Evolutionary conservation across 2,329 filamentous ascomycete genomes (phyloP).

Genomic region (Claviceps maximensis): DNA sequence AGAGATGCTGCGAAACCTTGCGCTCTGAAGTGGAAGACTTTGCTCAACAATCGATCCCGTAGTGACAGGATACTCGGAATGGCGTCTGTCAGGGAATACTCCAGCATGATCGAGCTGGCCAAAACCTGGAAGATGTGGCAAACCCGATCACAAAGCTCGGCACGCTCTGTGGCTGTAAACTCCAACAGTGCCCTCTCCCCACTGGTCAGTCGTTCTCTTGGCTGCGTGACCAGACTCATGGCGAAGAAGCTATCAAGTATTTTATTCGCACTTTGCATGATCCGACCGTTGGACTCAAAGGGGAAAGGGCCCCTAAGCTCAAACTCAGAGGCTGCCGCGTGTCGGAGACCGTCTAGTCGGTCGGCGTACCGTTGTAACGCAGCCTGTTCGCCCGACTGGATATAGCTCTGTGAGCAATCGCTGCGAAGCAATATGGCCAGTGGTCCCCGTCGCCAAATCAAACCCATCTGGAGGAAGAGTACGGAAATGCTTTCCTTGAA

Average conservation of each 20-base stretch:
- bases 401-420: constrained; percentile 48
- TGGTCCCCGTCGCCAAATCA: constrained; percentile 86
- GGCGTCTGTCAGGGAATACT: constrained; percentile 75
- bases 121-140: constrained; percentile 72
- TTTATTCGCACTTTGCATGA: constrained; percentile 61
- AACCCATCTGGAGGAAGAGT: constrained; percentile 77
- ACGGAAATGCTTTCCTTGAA: constrained; percentile 74
- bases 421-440: constrained; percentile 57
- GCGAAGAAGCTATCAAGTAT: constrained; percentile 84
- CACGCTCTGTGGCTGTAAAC: constrained; percentile 66
- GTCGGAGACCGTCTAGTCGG: constrained; percentile 56
- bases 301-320: constrained; percentile 75
- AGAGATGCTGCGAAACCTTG: constrained; percentile 25
- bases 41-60: constrained; percentile 65
- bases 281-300: constrained; percentile 49
- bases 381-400: constrained; percentile 71
- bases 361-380: constrained; percentile 63
- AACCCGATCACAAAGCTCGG: constrained; percentile 67
- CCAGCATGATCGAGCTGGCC: constrained; percentile 76
- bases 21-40: constrained; percentile 70
- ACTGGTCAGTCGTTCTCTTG: constrained; percentile 56
- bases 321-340: constrained; percentile 62
- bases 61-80: constrained; percentile 65
- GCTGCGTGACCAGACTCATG: constrained; percentile 79
- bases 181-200: constrained; percentile 66